A percentile compares a stretch with the other conserved stretches of the same genome.
phyloP scores from a whole-genome alignment of 805 yeast genomes.

The Myxozyma udenii region DNA sequence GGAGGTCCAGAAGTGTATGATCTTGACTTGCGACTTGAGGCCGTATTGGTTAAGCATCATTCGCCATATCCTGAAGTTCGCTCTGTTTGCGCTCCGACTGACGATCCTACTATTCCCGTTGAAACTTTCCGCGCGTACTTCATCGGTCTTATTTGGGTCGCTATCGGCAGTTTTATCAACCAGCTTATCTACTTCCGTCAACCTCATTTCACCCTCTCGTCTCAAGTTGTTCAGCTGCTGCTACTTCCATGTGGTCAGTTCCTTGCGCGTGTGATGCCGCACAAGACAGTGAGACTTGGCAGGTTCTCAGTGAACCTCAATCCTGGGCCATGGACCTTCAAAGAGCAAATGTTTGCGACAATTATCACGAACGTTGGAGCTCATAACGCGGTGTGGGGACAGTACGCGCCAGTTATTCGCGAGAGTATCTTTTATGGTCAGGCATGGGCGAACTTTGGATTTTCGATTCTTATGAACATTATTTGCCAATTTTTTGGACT shows the following conservation, averaged over 20 bases:
- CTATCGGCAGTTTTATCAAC: slow-evolving; percentile 57
- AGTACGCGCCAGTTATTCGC: slow-evolving; percentile 24
- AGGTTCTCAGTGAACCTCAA: slow-evolving; percentile 47
- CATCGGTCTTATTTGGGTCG: slow-evolving; percentile 51
- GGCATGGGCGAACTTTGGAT: slow-evolving; percentile 45
- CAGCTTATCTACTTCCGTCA: slow-evolving; percentile 55
- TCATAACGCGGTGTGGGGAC: slow-evolving; percentile 26
- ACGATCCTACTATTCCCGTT: slow-evolving; percentile 46
- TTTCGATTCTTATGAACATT: slow-evolving; percentile 51
- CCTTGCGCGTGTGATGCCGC: slow-evolving; percentile 45
- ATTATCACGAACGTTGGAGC: slow-evolving; percentile 34
- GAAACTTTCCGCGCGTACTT: slow-evolving; percentile 55
- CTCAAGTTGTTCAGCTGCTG: slow-evolving; percentile 56
- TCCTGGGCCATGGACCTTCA: slow-evolving; percentile 63
- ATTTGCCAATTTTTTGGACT: slow-evolving; percentile 64
- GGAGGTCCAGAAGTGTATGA: slow-evolving; percentile 19
- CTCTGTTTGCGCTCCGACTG: slow-evolving; percentile 33
- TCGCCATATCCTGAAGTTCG: slow-evolving; percentile 62
- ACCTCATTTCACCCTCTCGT: slow-evolving; percentile 51
- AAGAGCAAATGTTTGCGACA: slow-evolving; percentile 64
- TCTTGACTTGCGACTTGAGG: slow-evolving; percentile 44
- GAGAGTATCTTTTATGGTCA: slow-evolving; percentile 37
- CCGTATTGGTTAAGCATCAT: slow-evolving; percentile 43
- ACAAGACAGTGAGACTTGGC: slow-evolving; percentile 6
- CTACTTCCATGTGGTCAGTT: slow-evolving; percentile 56